These are phyloP conservation scores for Ceratobasidium papillatum DNA, from an alignment of 1,284 basidiomycete genomes.

Conservation along the genomic window DNA sequence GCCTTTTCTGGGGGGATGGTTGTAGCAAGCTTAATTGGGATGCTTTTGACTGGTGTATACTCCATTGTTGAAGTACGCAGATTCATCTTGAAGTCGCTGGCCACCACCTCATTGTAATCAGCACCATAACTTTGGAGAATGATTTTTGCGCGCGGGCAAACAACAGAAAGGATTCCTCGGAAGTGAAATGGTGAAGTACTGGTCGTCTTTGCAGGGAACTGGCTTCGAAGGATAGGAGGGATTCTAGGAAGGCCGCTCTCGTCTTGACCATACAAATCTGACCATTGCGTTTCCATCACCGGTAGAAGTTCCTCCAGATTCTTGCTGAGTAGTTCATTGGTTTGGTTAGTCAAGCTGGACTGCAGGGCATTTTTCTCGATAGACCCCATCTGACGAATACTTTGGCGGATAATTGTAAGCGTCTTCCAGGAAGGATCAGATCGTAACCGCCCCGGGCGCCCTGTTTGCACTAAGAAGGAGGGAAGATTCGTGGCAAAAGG, in stretches of 20 bases:
- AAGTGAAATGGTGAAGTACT: conserved; percentile 8
- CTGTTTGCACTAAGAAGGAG: conserved; percentile 78
- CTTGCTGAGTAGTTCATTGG: conserved; percentile 19
- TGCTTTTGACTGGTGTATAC: neutral
- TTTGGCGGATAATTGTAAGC: conserved; percentile 73
- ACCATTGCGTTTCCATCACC: conserved; percentile 35
- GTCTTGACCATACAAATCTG: conserved; percentile 40
- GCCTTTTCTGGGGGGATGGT: neutral
- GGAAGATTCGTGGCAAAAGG: conserved; percentile 80
- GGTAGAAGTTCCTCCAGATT: conserved; percentile 14
- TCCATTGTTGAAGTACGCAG: conserved; percentile 16
- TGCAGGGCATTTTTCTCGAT: conserved; percentile 20
- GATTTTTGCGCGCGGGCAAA: conserved; percentile 5
- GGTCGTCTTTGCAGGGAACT: neutral
- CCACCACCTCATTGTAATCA: conserved; percentile 25
- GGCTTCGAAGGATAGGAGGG: conserved; percentile 14
- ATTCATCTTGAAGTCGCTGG: neutral
- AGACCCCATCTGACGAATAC: conserved; percentile 51
- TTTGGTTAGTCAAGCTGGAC: conserved; percentile 27
- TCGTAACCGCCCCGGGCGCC: conserved; percentile 69
- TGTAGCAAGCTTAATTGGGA: neutral
- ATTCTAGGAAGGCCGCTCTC: conserved; percentile 10
- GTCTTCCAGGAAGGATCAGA: conserved; percentile 72
- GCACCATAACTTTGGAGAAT: conserved; percentile 20
- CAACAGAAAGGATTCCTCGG: neutral